Evolutionary conservation across 2,329 filamentous ascomycete genomes (phyloP), one percentile per base, ranked within the genome.

Genomic region (Chaetomiaceae sp.): DNA sequence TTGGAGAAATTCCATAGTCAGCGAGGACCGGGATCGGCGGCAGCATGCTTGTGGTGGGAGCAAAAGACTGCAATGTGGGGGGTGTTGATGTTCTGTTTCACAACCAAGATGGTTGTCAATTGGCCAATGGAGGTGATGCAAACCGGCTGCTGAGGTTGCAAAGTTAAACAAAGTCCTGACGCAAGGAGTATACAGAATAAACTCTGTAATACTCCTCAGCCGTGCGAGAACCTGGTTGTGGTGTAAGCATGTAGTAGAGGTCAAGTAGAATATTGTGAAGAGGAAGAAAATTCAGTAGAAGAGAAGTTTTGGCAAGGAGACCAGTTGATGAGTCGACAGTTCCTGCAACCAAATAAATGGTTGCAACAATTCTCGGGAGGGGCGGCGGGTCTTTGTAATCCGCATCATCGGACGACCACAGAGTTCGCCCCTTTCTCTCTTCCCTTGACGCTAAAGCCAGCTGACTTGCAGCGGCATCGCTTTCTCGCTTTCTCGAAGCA

Each of bases 1-100:
- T 73, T 51, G 78, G 71, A 55, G 86, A 87, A 65, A 89, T 79
- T 68, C 85, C 87, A 69, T 94, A 95, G 66, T 94, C 84, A 64
- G 79, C 75, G 48, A 87, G 75, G 38, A 68, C 61, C 20, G 82
- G 82, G 49, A 86, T 69, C 37, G 78, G 73, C 52, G 77, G 76
- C 62, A 80, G 68, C 81, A 80, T 79, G 58, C 54, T 59, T 45
- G 14, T 17, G 18, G 12, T 15, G 40, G 6, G n/a, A 2, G n/a
- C 29, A n/a, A 15, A 20, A 4, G 20, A 14, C 9, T 24, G 22
- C 9, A 18, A 22, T 27, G n/a, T n/a, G 27, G 3, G 8, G 11
- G 18, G 18, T 30, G 19, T 15, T 29, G 38, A 36, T n/a, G n/a
- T n/a, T n/a, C n/a, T n/a, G n/a, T n/a, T n/a, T n/a, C 44, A 41